Evolutionary conservation across 108 stramenopile species (phyloP).

Genomic region (Craspedostauros australis): DNA sequence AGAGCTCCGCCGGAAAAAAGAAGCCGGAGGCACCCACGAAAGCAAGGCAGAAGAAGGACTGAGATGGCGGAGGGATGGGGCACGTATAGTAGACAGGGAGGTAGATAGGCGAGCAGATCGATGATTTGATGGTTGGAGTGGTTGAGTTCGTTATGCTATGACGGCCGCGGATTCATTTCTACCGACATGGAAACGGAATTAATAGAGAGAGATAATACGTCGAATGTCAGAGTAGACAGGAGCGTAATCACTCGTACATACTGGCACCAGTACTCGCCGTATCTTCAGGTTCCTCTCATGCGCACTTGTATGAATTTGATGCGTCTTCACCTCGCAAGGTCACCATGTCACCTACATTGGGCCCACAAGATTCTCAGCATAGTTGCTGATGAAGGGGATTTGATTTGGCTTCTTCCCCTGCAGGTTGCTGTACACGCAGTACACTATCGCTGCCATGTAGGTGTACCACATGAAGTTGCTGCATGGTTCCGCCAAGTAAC

Average conservation of each 20-base stretch:
- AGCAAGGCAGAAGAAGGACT: constrained; percentile 5
- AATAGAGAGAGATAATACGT: not conserved
- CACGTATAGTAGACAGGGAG: not conserved
- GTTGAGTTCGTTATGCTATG: not conserved
- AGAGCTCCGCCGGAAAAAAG: not conserved
- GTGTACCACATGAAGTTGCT: constrained; percentile 66
- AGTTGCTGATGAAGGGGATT: constrained; percentile 60
- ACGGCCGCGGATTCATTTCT: not conserved
- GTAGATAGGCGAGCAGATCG: not conserved
- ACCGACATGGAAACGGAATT: not conserved
- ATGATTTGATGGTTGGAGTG: not conserved
- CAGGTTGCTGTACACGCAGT: constrained; percentile 51
- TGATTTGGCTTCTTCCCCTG: constrained; percentile 62
- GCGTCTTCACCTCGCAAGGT: not conserved
- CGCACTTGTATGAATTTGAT: not conserved
- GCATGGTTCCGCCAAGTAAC: constrained; percentile 42
- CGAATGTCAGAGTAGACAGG: not conserved
- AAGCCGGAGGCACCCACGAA: constrained; percentile 1
- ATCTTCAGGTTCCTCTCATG: not conserved
- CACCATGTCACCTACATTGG: constrained; percentile 33
- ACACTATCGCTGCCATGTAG: constrained; percentile 46
- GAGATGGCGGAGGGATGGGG: not conserved
- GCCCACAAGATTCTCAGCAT: constrained; percentile 53
- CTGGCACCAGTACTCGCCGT: not conserved
- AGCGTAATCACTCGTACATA: no score